phyloP scores from a whole-genome alignment of 768 basidiomycete species.

The Mycena amicta region DNA sequence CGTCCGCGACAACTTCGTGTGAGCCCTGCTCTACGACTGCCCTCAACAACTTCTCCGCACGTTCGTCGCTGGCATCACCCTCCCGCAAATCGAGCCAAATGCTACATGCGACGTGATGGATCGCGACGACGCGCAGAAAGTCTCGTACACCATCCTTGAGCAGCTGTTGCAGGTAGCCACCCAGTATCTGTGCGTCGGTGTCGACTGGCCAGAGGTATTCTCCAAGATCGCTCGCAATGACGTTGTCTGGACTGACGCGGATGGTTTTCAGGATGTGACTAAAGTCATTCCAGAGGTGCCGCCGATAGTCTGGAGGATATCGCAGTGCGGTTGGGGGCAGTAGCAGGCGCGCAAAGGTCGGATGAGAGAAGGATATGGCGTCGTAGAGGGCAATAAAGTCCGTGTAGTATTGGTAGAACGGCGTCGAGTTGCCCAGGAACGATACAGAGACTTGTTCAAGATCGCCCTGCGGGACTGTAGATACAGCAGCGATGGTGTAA shows the following conservation, averaged over 20 bases:
- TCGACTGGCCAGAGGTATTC: conserved; percentile 79
- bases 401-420: conserved; percentile 93
- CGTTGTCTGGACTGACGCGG: conserved; percentile 49
- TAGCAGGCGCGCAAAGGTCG: conserved; percentile 72
- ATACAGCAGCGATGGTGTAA: conserved; percentile 40
- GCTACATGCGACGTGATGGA: conserved; percentile 77
- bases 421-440: conserved; percentile 67
- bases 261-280: conserved; percentile 66
- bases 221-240: conserved; percentile 54
- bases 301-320: conserved; percentile 83
- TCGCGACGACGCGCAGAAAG: conserved; percentile 66
- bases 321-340: conserved; percentile 75
- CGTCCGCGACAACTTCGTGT: conserved; percentile 48
- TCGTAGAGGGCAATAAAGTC: conserved; percentile 92
- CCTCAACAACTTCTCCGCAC: conserved; percentile 50
- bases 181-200: conserved; percentile 58
- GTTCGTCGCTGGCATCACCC: conserved; percentile 32
- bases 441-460: conserved; percentile 58
- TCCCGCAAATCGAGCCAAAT: conserved; percentile 68
- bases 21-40: conserved; percentile 55
- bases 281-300: conserved; percentile 82
- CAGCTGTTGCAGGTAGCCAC: conserved; percentile 64
- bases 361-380: conserved; percentile 84
- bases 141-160: conserved; percentile 47
- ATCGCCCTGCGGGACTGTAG: conserved; percentile 26